phyloP scores from a whole-genome alignment of 805 yeast genomes.

The Clavispora asparagi region DNA sequence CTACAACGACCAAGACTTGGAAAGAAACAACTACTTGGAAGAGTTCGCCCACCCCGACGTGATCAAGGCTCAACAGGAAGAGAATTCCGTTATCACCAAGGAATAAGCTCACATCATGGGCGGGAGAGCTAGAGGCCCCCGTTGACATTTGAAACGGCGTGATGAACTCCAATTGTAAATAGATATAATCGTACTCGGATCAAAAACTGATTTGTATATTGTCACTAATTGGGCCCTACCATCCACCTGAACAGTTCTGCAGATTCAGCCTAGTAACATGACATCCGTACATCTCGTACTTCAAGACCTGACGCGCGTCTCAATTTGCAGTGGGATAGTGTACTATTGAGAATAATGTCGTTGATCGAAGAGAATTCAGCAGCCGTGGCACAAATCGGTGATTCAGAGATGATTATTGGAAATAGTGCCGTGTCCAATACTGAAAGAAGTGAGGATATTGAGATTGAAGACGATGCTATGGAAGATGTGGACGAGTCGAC shows the following conservation, averaged over 20 bases:
- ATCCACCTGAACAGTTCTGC: too few relatives aligned
- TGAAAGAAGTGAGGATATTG: background rate
- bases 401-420: background rate
- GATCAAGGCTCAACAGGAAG: constrained; percentile 10
- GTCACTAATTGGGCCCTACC: background rate
- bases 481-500: constrained; percentile 8
- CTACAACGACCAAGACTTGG: constrained; percentile 34
- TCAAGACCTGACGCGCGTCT: background rate
- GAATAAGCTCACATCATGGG: constrained; percentile 2
- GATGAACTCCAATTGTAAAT: background rate
- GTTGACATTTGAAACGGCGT: background rate
- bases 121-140: background rate
- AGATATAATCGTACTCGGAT: background rate
- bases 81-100: constrained; percentile 6
- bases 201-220: background rate
- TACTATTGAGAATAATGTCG: background rate
- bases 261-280: too few relatives aligned
- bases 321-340: background rate
- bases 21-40: constrained; percentile 29
- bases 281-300: background rate
- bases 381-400: background rate
- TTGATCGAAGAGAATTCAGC: background rate
- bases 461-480: constrained; percentile 7
- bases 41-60: constrained; percentile 29
- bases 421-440: background rate